These are phyloP conservation scores for Pythium dissotocum DNA, from an alignment of 352 stramenopile species.

Conservation along the genomic window DNA sequence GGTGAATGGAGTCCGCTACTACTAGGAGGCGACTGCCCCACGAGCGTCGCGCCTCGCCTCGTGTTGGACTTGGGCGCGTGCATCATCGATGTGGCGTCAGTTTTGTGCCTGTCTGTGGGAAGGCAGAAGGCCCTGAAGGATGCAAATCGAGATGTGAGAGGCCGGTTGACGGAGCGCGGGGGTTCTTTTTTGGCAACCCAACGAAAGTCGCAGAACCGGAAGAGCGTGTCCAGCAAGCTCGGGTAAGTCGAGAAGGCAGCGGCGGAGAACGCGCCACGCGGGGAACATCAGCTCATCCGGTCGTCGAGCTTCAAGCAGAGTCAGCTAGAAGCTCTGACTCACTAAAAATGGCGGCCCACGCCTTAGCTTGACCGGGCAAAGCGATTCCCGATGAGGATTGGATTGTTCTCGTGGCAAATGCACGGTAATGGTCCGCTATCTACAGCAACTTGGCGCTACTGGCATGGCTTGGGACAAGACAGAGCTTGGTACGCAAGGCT, in stretches of 20 bases:
- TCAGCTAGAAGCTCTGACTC: neutral
- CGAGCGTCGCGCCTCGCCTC: neutral
- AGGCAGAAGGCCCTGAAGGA: neutral
- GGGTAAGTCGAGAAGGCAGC: neutral
- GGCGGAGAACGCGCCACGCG: conserved; percentile 1
- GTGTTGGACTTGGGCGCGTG: neutral
- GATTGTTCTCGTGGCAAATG: conserved; percentile 1
- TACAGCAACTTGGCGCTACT: neutral
- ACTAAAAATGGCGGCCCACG: neutral
- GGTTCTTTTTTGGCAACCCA: neutral
- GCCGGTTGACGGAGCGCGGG: neutral
- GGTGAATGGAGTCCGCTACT: neutral
- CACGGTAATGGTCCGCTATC: neutral
- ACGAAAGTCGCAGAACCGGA: neutral
- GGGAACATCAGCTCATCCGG: conserved; percentile 3
- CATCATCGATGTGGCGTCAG: neutral
- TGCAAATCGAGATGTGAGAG: conserved; percentile 3
- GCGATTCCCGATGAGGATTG: neutral
- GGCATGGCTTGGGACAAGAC: neutral
- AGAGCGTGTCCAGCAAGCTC: neutral
- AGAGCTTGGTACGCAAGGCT: neutral
- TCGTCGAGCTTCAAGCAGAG: conserved; percentile 5
- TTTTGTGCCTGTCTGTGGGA: neutral
- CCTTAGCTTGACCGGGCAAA: neutral
- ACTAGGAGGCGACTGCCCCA: neutral